phyloP scores from a whole-genome alignment of 768 basidiomycete genomes.

The Terana coerulea region DNA sequence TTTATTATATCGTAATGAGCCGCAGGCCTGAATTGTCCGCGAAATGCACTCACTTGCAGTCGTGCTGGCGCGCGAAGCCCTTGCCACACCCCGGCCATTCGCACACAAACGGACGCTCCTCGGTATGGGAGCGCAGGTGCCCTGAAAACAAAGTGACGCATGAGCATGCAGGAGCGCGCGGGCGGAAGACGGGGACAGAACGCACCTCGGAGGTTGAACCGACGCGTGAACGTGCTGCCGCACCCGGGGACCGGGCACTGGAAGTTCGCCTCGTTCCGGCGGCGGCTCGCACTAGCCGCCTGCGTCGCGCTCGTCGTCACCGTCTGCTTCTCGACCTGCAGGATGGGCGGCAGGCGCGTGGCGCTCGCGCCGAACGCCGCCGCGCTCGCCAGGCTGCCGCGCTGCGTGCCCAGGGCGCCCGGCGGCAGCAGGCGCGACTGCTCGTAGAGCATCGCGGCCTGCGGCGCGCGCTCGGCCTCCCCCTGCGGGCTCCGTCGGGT shows the following conservation, averaged over 20 bases:
- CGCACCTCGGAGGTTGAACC: constrained; percentile 82
- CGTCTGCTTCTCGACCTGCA: constrained; percentile 91
- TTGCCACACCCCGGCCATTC: constrained; percentile 94
- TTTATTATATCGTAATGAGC: not conserved
- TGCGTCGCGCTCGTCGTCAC: constrained; percentile 95
- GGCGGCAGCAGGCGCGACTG: constrained; percentile 37
- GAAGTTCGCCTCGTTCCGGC: constrained; percentile 90
- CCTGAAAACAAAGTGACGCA: constrained; percentile 41
- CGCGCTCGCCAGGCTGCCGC: not conserved
- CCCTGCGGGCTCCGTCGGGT: constrained; percentile 31
- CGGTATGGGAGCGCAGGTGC: constrained; percentile 92
- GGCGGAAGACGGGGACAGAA: constrained; percentile 8
- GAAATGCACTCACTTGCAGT: constrained; percentile 79
- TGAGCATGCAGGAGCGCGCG: constrained; percentile 7
- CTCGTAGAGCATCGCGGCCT: constrained; percentile 52
- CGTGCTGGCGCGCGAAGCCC: constrained; percentile 92
- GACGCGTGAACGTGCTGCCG: constrained; percentile 57
- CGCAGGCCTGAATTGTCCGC: constrained; percentile 1
- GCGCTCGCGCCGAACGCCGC: constrained; percentile 13
- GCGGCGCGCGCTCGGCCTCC: constrained; percentile 46
- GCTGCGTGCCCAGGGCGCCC: constrained; percentile 8
- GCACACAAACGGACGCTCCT: constrained; percentile 92
- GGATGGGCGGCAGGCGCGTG: constrained; percentile 70
- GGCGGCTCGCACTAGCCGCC: constrained; percentile 82
- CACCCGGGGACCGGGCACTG: constrained; percentile 41